Conservation (phyloP, 2,329 filamentous ascomycete genomes). For the Aspergillus candidus region DNA sequence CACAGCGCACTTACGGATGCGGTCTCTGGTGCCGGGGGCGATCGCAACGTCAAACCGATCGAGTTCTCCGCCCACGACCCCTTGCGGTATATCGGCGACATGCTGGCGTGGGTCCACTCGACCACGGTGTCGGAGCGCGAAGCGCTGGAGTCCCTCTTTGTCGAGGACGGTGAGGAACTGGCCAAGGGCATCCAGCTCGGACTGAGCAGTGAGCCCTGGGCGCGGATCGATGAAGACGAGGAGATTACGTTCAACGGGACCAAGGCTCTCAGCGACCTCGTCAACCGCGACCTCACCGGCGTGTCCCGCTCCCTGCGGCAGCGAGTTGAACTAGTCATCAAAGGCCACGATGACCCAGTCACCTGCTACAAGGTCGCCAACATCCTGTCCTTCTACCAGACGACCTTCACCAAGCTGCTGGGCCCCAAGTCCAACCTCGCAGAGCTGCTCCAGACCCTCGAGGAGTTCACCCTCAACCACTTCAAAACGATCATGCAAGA, state of each 20-base stretch:
- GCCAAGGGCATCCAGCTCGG: conserved; percentile 74
- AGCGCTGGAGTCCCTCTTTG: conserved; percentile 83
- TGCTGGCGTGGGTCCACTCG: conserved; percentile 96
- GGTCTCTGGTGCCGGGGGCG: conserved; percentile 51
- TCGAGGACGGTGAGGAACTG: conserved; percentile 84
- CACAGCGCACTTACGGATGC: conserved; percentile 78
- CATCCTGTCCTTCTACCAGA: conserved; percentile 79
- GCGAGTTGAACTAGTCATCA: conserved; percentile 83
- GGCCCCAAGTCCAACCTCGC: conserved; percentile 63
- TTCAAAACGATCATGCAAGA: conserved; percentile 79
- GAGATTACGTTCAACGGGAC: conserved; percentile 65
- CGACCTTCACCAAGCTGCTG: conserved; percentile 76
- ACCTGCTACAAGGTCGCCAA: conserved; percentile 86
- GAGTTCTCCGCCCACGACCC: conserved; percentile 90
- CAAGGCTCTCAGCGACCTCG: conserved; percentile 75
- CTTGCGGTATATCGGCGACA: conserved; percentile 86
- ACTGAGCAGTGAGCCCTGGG: conserved; percentile 78
- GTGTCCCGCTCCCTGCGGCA: conserved; percentile 81
- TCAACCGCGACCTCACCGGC: conserved; percentile 76
- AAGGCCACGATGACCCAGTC: conserved; percentile 84
- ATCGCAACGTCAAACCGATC: conserved; percentile 73
- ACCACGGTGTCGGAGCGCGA: conserved; percentile 90
- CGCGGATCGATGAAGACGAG: conserved; percentile 55
- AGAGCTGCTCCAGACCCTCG: conserved; percentile 61
- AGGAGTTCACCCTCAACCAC: conserved; percentile 71